Base-by-base conservation (phyloP, 2,329 filamentous ascomycete genomes). In the Fusarium subtropicale region DNA sequence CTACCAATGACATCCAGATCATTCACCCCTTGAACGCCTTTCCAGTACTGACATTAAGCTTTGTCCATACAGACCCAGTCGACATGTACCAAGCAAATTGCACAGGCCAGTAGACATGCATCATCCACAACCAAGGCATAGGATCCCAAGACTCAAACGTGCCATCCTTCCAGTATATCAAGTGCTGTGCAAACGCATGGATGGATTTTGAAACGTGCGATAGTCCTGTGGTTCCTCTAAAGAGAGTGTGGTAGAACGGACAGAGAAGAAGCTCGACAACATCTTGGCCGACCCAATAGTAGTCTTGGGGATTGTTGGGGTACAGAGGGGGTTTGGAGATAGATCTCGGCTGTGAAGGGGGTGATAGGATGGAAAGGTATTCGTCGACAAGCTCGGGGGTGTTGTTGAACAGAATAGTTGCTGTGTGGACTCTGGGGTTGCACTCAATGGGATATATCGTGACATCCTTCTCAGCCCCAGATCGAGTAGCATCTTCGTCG, bases 261-360 rank as follows among this genome's bases (percentile, higher is more conserved):
- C 84, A 75, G 1, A 89, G 36, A 1, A 89, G 74, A 2, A 84
- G 77, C 2, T 83, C 81, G 2, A 90, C 79, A 0, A 92, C 56
- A 59, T 92, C 90, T 66, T 92, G 89, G 0, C 86, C 88, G n/a
- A 90, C 75, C 90, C 90, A 92, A 77, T 91, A 91, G 65, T 83
- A 80, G 15, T 72, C 69, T 42, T 56, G 68, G 56, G 76, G 60
- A 41, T 62, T 60, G 4, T 28, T 66, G 7, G 75, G 77, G 28
- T 68, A 67, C 8, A 70, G 28, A 2, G 69, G 78, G 36, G 60
- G 45, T 5, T 72, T 53, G 31, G 64, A 50, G 36, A 64, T 20
- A 2, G 56, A 8, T 20, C 57, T 61, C 11, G 22, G 10, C 5
- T 60, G 36, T 1, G 54, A 6, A 4, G 64, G 50, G 1, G 67